Evolutionary conservation across 2,329 filamentous ascomycete species (phyloP), one percentile per base, ranked within the genome.

Genomic region (Aureobasidium subglaciale): DNA sequence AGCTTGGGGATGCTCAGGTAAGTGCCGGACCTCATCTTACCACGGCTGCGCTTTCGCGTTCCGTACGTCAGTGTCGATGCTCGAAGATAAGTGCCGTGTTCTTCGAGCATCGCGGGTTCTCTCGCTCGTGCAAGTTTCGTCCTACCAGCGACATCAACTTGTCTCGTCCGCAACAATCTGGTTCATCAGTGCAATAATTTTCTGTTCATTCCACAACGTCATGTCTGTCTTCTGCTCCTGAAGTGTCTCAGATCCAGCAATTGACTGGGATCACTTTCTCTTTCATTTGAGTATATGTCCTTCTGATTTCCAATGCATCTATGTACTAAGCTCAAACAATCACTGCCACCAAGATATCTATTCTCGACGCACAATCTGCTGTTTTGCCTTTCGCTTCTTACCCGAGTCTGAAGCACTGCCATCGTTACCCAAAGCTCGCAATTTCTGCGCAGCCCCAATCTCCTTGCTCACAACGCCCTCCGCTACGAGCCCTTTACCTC

Each of bases 391-490:
- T 8, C 38, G 20, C 29, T 54, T 54, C 50, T 35, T 54, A n/a
- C 38, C 43, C 16, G 50, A 30, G 4, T 43, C 50, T 11, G 50
- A 52, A n/a, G 25, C 24, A 32, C 25, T 24, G 2, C 35, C 38
- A 18, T 35, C 20, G 5, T 20, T 43, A 27, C 45, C 54, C 32
- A 56, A 30, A 4, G 42, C 54, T 15, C 54, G 38, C 25, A 58
- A 45, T 20, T 41, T 57, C 34, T 45, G 49, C 25, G 48, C 48
- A 6, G 56, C 48, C 2, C 37, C 42, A 15, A 20, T 45, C 15
- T 56, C 55, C 18, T 46, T 41, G 16, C 56, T 58, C 32, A 58
- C 56, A 3, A 58, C 30, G 2, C 56, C 56, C 25, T 59, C 59
- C 1, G 52, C 59, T 10, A 45, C 43, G 6, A 20, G 11, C 1